Conservation (phyloP, 2,329 filamentous ascomycete genomes). For the Colletotrichum siamense region DNA sequence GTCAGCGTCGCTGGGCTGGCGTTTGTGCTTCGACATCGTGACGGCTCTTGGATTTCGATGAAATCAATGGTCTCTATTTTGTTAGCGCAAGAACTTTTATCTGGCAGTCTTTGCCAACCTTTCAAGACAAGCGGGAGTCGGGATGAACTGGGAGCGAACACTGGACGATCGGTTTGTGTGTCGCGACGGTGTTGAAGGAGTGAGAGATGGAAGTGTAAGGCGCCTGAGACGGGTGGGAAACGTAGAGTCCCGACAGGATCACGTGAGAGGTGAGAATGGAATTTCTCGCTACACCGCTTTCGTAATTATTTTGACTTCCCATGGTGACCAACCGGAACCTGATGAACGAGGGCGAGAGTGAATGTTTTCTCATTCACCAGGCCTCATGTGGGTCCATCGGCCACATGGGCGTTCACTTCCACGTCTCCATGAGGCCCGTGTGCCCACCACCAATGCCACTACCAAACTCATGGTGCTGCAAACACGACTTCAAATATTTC, state of each 20-base stretch:
- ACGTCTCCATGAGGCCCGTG: not conserved
- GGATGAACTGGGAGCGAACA: not conserved
- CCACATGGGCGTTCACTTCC: not conserved
- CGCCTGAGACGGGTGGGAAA: not conserved
- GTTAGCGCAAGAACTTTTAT: accelerated
- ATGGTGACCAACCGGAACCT: not conserved
- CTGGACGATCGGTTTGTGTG: not conserved
- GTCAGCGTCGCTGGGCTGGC: not conserved
- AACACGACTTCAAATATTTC: too few species aligned
- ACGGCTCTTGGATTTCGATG: not conserved
- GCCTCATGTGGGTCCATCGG: not conserved
- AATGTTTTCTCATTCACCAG: not conserved
- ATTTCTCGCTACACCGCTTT: not conserved
- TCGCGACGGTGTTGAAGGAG: not conserved
- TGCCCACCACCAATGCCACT: not conserved
- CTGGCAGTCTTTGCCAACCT: not conserved
- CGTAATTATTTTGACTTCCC: not conserved
- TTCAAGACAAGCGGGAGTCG: not conserved
- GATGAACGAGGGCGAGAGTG: not conserved
- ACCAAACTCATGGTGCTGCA: not conserved
- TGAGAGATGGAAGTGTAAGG: not conserved
- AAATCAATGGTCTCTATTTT: accelerated
- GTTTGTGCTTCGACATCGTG: not conserved
- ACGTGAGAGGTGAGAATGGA: not conserved
- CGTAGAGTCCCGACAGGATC: too few species aligned